A percentile compares a stretch with the other conserved stretches of the same genome.
Evolutionary conservation across 176 grass and related monocot genomes (phyloP).

Genomic region (Puccinellia tenuiflora): DNA sequence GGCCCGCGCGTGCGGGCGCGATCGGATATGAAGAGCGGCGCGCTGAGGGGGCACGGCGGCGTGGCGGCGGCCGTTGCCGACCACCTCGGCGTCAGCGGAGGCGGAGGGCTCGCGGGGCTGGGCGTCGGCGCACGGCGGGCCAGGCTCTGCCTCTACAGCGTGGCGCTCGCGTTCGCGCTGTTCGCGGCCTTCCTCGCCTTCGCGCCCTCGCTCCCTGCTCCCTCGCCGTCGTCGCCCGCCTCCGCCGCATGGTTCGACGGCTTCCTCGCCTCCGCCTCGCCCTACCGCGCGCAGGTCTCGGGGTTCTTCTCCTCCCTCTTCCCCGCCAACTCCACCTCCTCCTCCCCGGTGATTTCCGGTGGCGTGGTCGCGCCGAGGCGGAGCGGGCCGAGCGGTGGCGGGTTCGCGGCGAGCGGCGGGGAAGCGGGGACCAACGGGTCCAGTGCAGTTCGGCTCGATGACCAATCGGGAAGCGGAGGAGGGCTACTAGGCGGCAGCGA

Average conservation of each 20-base stretch:
- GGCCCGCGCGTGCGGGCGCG: not conserved
- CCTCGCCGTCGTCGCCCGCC: constrained; percentile 9
- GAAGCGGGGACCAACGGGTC: not conserved
- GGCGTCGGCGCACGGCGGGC: constrained; percentile 17
- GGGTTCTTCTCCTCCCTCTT: constrained; percentile 58
- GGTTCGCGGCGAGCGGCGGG: not conserved
- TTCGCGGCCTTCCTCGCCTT: constrained; percentile 57
- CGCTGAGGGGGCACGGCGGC: constrained; percentile 28
- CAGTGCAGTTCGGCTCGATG: not conserved
- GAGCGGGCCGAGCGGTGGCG: constrained; percentile 12
- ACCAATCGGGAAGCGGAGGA: constrained; percentile 17
- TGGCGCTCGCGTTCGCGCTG: constrained; percentile 55
- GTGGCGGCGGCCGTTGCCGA: constrained; percentile 25
- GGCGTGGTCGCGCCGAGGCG: not conserved
- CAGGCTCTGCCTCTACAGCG: constrained; percentile 67
- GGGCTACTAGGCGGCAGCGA: not conserved
- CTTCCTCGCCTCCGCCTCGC: constrained; percentile 50
- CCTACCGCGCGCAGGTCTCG: constrained; percentile 59
- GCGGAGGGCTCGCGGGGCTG: not conserved
- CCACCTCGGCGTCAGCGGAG: constrained; percentile 19
- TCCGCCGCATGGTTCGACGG: constrained; percentile 56
- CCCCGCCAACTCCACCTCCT: constrained; percentile 42
- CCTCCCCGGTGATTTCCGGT: constrained; percentile 5
- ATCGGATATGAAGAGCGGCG: constrained; percentile 48
- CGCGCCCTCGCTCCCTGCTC: constrained; percentile 43